Base-by-base conservation (phyloP, 2,329 filamentous ascomycete genomes). In the Nemania sp. region DNA sequence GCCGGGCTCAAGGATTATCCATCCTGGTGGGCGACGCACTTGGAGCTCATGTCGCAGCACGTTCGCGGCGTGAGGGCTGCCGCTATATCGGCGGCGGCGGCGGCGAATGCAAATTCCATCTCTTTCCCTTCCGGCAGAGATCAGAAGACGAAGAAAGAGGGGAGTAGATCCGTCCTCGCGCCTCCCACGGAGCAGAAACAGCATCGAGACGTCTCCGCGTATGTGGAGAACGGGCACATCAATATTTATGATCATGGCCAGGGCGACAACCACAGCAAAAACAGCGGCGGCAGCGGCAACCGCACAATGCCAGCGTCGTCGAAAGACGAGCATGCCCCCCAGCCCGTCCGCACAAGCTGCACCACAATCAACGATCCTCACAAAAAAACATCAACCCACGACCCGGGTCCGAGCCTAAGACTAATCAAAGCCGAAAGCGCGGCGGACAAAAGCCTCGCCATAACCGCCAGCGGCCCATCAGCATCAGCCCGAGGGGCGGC, bases 1-100 rank as follows among this genome's bases (percentile, higher is more conserved):
- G 74, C 81, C 20, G 80, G 80, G 0, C 73, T 84, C 10, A 51
- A 40, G 9, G 71, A 74, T 60, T 73, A 76, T 51, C 81, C 82
- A 1, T 61, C 61, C 1, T 84, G 82, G 81, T 83, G 72, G 69
- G 48, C 29, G 46, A 60, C 59, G 49, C 60, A 57, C 43, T 49
- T 61, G 37, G 15, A 34, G 47, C 46, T 42, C 17, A 25, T 47
- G 25, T 11, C 21, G 34, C 9, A 47, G 13, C 17, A 46, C 15
- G 20, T 48, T 18, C 11, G 25, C 2, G 40, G 32, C 13, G 15
- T 47, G 42, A 21, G 9, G 15, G 11, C 45, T 32, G 43, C 12
- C 1, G 13, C 25, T 32, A 13, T 15, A 20, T 46, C 57, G 29
- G 57, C 48, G 10, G 17, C 49, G 45, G 18, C 25, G 25, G 25